These are phyloP conservation scores for Colletotrichum liaoningense DNA, from an alignment of 2,329 filamentous ascomycete genomes.

Conservation along the genomic window DNA sequence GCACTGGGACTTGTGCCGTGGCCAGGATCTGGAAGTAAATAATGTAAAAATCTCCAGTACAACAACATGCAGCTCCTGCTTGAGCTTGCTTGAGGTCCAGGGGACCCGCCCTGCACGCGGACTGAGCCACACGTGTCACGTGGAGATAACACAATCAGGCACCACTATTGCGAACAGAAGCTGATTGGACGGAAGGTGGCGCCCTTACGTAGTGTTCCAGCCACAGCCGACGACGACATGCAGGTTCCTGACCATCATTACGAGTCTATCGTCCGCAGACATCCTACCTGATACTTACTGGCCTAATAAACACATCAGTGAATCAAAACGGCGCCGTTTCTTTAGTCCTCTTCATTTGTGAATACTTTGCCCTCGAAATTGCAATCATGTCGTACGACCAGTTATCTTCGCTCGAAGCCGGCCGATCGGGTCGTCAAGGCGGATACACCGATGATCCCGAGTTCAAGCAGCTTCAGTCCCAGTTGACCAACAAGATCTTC, in stretches of 20 bases:
- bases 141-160: constrained; percentile 26
- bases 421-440: constrained; percentile 75
- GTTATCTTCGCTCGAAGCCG: constrained; percentile 83
- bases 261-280: neutral
- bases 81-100: constrained; percentile 16
- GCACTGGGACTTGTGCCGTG: constrained; percentile 31
- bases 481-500: constrained; percentile 90
- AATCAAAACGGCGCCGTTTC: neutral
- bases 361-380: neutral
- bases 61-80: constrained; percentile 30
- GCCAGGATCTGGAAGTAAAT: constrained; percentile 39
- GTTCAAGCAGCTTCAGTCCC: constrained; percentile 84
- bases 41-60: constrained; percentile 36
- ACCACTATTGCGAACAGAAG: constrained; percentile 5
- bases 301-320: neutral
- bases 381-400: constrained; percentile 89
- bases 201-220: constrained; percentile 33
- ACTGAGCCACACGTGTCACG: constrained; percentile 15
- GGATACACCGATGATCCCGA: constrained; percentile 90
- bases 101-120: constrained; percentile 1
- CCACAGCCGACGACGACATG: constrained; percentile 34
- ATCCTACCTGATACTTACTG: neutral
- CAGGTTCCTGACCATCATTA: constrained; percentile 13
- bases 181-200: constrained; percentile 20
- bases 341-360: constrained; percentile 2